Evolutionary conservation across 306 rosid genomes (phyloP).

Genomic region (Sicyos edulis): DNA sequence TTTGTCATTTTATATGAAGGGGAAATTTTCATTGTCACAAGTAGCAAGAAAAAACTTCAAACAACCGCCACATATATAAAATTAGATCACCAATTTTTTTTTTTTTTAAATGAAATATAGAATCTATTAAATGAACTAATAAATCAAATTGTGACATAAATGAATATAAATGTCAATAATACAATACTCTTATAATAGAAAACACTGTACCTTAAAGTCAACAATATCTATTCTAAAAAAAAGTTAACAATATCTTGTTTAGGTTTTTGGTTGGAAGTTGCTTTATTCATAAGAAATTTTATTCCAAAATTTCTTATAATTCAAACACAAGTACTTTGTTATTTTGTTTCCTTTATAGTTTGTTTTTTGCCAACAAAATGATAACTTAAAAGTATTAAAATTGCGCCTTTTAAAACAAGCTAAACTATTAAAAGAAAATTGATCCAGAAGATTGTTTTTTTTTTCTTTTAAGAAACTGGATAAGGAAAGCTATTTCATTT

Average conservation of each 20-base stretch:
- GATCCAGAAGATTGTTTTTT: neutral
- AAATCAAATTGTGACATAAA: too few relatives aligned
- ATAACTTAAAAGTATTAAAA: neutral
- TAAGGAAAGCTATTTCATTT: too few relatives aligned
- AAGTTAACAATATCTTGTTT: too few relatives aligned
- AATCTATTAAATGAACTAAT: neutral
- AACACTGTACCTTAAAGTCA: too few relatives aligned
- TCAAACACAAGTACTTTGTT: neutral
- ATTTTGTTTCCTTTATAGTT: neutral
- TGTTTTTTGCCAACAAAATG: neutral
- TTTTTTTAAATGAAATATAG: too few relatives aligned
- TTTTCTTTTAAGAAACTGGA: too few relatives aligned
- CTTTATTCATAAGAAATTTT: too few relatives aligned
- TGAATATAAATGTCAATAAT: too few relatives aligned
- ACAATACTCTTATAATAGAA: too few relatives aligned
- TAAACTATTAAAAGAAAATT: neutral
- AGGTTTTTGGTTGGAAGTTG: too few relatives aligned
- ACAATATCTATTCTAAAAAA: too few relatives aligned
- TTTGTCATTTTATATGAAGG: neutral
- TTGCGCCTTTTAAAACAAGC: neutral
- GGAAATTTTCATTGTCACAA: neutral
- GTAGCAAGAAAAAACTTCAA: neutral
- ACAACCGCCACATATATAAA: neutral
- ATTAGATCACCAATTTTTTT: too few relatives aligned
- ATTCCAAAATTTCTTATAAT: neutral